Percentiles rank a stretch among this genome's conserved stretches.
Evolutionary conservation across 306 rosid species (phyloP).

Genomic region (Pterocarpus macrocarpus): DNA sequence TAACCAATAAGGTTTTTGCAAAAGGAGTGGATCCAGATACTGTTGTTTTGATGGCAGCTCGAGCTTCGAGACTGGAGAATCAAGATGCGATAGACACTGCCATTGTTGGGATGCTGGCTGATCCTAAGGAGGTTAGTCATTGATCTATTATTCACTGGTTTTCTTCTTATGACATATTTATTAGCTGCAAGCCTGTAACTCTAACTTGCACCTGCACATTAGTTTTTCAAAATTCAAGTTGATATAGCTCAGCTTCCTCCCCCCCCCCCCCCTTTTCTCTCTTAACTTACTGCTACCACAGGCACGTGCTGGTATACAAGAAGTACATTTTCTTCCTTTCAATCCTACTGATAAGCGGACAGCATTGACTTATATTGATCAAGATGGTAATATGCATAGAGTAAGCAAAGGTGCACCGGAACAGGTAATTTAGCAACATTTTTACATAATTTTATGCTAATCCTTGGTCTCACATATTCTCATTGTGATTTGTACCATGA

Average conservation of each 20-base stretch:
- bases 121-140: slow-evolving; percentile 89
- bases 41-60: slow-evolving; percentile 96
- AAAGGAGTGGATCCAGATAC: slow-evolving; percentile 94
- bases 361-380: slow-evolving; percentile 90
- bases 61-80: slow-evolving; percentile 93
- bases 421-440: slow-evolving; percentile 70
- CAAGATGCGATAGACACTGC: slow-evolving; percentile 98
- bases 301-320: slow-evolving; percentile 98
- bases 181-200: slow-evolving; percentile 29
- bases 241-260: slow-evolving; percentile 18
- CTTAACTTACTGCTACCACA: slow-evolving; percentile 46
- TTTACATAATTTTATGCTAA: not conserved
- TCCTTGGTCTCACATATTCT: slow-evolving; percentile 36
- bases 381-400: slow-evolving; percentile 87
- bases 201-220: not conserved
- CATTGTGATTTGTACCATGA: slow-evolving; percentile 44
- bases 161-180: slow-evolving; percentile 1
- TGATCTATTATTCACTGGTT: slow-evolving; percentile 6
- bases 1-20: slow-evolving; percentile 70
- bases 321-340: slow-evolving; percentile 96
- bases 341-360: slow-evolving; percentile 98
- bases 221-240: slow-evolving; percentile 33
- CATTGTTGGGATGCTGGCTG: slow-evolving; percentile 97
- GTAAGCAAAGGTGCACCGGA: slow-evolving; percentile 99
- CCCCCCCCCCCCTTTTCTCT: no score